phyloP scores from a whole-genome alignment of 495 filamentous ascomycete species.

The Xylaria flabelliformis region DNA sequence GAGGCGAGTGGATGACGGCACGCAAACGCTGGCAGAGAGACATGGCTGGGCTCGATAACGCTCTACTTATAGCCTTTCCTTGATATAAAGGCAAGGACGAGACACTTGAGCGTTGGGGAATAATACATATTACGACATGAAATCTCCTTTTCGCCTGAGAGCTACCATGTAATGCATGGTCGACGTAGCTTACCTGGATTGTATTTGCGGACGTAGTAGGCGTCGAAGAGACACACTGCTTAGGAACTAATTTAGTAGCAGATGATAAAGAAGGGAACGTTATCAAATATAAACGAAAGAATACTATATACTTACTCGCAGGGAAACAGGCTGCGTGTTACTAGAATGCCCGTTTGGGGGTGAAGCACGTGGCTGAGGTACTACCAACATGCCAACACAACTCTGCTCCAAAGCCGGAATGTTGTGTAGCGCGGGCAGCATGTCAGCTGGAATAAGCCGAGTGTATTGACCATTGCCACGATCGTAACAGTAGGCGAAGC shows the following conservation, averaged over 20 bases:
- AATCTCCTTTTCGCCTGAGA: not conserved
- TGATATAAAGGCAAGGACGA: not conserved
- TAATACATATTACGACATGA: conserved; percentile 19
- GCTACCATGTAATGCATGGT: conserved; percentile 20
- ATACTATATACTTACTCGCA: conserved; percentile 35
- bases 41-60: not conserved
- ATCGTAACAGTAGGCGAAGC: conserved; percentile 59
- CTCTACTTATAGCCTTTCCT: conserved; percentile 10
- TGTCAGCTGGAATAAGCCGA: conserved; percentile 69
- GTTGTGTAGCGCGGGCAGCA: conserved; percentile 57
- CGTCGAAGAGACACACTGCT: conserved; percentile 28
- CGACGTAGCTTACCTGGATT: conserved; percentile 45
- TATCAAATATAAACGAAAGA: conserved; percentile 16
- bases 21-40: not conserved
- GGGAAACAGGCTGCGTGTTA: conserved; percentile 38
- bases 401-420: conserved; percentile 42
- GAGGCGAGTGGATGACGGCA: not conserved
- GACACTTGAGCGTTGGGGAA: not conserved
- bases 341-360: conserved; percentile 44
- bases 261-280: conserved; percentile 8
- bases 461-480: conserved; percentile 65
- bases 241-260: conserved; percentile 2
- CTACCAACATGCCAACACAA: conserved; percentile 46
- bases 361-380: conserved; percentile 48
- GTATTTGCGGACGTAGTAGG: conserved; percentile 36